phyloP scores from a whole-genome alignment of 2,329 filamentous ascomycete genomes.

The Ploettnerulaceae sp. region DNA sequence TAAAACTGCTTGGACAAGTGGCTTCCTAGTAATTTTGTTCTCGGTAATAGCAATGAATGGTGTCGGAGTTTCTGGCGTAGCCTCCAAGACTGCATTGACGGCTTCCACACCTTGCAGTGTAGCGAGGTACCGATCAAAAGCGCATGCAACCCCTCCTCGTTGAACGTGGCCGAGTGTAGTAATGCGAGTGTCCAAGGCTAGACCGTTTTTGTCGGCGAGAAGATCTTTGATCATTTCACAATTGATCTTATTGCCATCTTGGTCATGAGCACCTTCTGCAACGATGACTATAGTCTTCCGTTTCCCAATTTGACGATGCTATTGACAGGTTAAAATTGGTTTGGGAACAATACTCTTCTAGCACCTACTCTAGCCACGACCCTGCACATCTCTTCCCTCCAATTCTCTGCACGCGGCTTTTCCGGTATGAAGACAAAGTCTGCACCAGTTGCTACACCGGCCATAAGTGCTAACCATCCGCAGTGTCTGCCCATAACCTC shows the following conservation, averaged over 20 bases:
- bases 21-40: constrained; percentile 92
- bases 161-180: constrained; percentile 98
- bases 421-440: constrained; percentile 98
- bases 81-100: constrained; percentile 84
- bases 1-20: constrained; percentile 81
- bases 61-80: constrained; percentile 81
- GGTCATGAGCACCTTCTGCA: constrained; percentile 88
- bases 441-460: constrained; percentile 88
- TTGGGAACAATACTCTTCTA: no score
- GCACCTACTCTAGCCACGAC: constrained; percentile 66
- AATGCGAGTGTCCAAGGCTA: constrained; percentile 85
- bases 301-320: constrained; percentile 87
- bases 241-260: constrained; percentile 76
- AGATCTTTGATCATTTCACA: constrained; percentile 80
- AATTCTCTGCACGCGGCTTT: constrained; percentile 80
- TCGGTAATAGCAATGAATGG: constrained; percentile 95
- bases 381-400: constrained; percentile 81
- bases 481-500: constrained; percentile 99
- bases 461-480: constrained; percentile 95
- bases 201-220: constrained; percentile 69
- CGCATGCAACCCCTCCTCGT: constrained; percentile 84
- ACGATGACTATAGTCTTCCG: constrained; percentile 98
- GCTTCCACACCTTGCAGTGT: constrained; percentile 94
- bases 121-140: constrained; percentile 89
- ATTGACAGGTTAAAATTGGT: not conserved